These are phyloP conservation scores for Oemleria cerasiformis DNA, from an alignment of 306 rosid genomes.

Conservation along the genomic window DNA sequence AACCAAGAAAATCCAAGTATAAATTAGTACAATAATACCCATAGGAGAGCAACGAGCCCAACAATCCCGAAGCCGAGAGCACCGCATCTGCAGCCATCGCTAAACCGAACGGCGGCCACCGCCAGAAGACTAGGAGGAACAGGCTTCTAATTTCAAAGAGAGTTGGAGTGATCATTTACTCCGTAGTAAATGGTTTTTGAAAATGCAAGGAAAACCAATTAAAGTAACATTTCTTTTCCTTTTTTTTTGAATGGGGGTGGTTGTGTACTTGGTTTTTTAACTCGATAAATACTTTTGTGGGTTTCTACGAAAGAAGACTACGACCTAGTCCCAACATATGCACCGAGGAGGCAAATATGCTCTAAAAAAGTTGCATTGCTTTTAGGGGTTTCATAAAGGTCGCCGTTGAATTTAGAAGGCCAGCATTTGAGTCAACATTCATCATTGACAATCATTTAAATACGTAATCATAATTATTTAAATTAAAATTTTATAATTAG, in stretches of 20 bases:
- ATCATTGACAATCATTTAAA: no score
- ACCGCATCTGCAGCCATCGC: no score
- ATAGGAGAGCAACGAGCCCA: no score
- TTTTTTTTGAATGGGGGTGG: not conserved
- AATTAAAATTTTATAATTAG: no score
- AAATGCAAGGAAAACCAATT: not conserved
- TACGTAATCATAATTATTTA: no score
- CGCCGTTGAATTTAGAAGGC: no score
- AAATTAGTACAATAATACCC: no score
- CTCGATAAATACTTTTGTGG: not conserved
- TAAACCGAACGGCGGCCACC: no score
- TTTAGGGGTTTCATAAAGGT: not conserved
- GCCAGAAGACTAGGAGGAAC: no score
- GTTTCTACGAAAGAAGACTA: not conserved
- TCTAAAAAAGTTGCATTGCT: slow-evolving; percentile 3
- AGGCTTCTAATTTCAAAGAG: not conserved
- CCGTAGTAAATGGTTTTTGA: not conserved
- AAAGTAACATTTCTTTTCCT: not conserved
- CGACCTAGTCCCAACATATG: not conserved
- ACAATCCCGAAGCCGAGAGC: no score
- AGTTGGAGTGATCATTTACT: not conserved
- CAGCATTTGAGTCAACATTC: not conserved
- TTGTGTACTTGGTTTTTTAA: not conserved
- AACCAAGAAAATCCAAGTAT: no score
- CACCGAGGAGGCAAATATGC: not conserved